Conservation (phyloP, 495 filamentous ascomycete genomes). For the Daldinia loculata region DNA sequence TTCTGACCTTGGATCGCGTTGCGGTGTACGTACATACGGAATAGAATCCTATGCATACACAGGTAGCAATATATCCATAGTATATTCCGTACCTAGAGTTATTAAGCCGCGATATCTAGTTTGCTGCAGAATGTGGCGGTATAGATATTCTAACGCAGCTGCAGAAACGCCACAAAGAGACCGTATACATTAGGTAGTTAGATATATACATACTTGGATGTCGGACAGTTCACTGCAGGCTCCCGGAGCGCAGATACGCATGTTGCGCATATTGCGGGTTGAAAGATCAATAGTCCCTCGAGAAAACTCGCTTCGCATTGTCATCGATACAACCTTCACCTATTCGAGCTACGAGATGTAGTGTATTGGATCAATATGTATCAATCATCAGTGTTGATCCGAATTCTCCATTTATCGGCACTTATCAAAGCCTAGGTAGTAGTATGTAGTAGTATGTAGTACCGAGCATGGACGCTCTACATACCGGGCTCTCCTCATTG, state of each 20-base stretch:
- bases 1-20: not conserved
- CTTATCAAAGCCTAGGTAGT: no score
- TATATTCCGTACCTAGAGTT: no score
- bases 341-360: slow-evolving; percentile 8
- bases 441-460: not conserved
- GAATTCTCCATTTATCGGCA: not conserved
- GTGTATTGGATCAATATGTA: slow-evolving; percentile 12
- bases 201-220: not conserved
- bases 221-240: slow-evolving; percentile 26
- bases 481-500: not conserved
- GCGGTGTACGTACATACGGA: not conserved
- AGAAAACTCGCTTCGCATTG: slow-evolving; percentile 27
- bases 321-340: slow-evolving; percentile 19
- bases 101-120: no score
- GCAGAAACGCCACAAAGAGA: no score
- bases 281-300: slow-evolving; percentile 35
- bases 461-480: no score
- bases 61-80: no score
- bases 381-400: slow-evolving; percentile 5
- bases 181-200: no score
- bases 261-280: slow-evolving; percentile 27
- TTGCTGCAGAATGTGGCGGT: no score
- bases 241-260: slow-evolving; percentile 31
- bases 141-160: no score
- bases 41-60: not conserved